Evolutionary conservation across 2,329 filamentous ascomycete species (phyloP).

Genomic region (Dothiorella sarmentorum): DNA sequence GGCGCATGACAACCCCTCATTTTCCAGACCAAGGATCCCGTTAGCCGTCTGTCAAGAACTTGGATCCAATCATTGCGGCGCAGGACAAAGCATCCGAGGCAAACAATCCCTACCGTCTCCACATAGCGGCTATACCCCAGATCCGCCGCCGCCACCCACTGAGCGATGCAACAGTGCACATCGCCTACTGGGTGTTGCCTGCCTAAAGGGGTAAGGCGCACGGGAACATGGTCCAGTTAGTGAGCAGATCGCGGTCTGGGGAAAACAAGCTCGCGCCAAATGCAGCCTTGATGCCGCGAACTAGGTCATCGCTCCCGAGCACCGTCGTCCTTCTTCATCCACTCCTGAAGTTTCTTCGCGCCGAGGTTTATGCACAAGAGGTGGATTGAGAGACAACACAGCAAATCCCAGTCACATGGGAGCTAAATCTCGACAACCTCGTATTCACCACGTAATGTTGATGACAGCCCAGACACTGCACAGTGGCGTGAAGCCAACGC

Average conservation of each 20-base stretch:
- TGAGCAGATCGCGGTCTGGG: neutral
- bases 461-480: neutral
- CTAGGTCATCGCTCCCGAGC: neutral
- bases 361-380: too few relatives aligned
- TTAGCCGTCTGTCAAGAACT: too few relatives aligned
- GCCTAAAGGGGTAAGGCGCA: neutral
- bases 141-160: neutral
- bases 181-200: neutral
- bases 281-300: neutral
- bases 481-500: neutral
- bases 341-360: too few relatives aligned
- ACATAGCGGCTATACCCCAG: conserved; percentile 12
- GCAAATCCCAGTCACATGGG: too few relatives aligned
- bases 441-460: too few relatives aligned
- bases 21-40: too few relatives aligned
- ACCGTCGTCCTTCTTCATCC: neutral
- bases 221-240: neutral
- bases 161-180: conserved; percentile 3
- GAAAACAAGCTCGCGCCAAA: neutral
- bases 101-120: neutral
- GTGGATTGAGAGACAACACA: too few relatives aligned
- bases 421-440: too few relatives aligned
- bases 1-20: neutral
- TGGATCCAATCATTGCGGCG: too few relatives aligned
- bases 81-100: neutral